Percentiles rank a stretch among this genome's conserved stretches.
Conservation (phyloP, 305 asterid species). For the Coffea humblotiana region DNA sequence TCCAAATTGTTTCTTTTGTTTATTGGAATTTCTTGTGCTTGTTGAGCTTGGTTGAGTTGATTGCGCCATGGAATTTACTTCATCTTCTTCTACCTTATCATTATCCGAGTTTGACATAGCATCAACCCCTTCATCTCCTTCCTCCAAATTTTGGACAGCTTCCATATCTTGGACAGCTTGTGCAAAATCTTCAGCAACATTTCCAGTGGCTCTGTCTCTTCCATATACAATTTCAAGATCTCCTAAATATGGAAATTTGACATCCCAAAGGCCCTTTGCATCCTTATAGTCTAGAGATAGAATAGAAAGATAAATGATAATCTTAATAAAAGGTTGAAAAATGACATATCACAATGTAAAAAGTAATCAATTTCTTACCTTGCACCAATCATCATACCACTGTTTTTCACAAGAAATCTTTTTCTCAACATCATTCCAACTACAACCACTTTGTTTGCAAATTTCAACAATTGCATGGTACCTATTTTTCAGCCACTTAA, state of each 20-base stretch:
- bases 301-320: no score
- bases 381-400: constrained; percentile 4
- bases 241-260: neutral
- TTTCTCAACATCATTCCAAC: neutral
- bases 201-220: neutral
- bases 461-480: no score
- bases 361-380: neutral
- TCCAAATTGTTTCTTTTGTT: no score
- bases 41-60: no score
- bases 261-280: neutral
- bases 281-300: no score
- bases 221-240: neutral
- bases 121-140: no score
- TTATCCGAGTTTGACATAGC: neutral
- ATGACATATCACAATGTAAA: no score
- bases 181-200: neutral
- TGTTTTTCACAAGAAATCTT: neutral
- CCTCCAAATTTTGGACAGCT: neutral
- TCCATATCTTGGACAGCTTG: neutral
- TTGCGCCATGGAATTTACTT: neutral
- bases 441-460: no score
- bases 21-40: no score
- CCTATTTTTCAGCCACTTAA: no score
- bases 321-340: no score
- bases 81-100: neutral